Evolutionary conservation across 2,329 filamentous ascomycete genomes (phyloP).

Genomic region (Herpotrichia juniperi): DNA sequence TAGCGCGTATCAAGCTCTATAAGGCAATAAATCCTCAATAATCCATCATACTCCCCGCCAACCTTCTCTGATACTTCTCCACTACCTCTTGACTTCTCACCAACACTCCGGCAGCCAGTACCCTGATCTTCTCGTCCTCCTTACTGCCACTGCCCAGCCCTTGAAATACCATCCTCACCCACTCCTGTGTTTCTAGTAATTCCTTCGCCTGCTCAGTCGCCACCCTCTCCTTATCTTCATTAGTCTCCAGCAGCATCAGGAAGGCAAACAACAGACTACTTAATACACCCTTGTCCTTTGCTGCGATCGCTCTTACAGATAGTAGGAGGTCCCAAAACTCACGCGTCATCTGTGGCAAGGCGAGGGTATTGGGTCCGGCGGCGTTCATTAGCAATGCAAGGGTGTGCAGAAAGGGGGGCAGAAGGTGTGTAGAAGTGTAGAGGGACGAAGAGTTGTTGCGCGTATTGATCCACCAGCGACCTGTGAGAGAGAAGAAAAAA

Average conservation of each 20-base stretch:
- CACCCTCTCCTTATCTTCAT: conserved; percentile 73
- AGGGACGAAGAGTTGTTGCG: conserved; percentile 52
- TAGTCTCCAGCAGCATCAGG: conserved; percentile 81
- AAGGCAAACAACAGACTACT: conserved; percentile 80
- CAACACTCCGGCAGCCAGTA: conserved; percentile 76
- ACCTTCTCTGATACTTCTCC: conserved; percentile 76
- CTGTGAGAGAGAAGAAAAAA: conserved; percentile 88
- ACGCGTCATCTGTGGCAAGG: conserved; percentile 78
- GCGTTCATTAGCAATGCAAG: conserved; percentile 83
- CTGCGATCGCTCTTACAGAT: conserved; percentile 61
- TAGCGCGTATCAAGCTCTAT: too few relatives aligned
- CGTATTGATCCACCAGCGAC: conserved; percentile 73
- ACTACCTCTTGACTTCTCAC: conserved; percentile 81
- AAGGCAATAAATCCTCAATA: too few relatives aligned
- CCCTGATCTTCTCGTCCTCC: conserved; percentile 81
- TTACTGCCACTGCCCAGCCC: conserved; percentile 49
- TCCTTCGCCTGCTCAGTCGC: conserved; percentile 77
- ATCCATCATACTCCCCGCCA: conserved; percentile 72
- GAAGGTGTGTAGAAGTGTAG: conserved; percentile 74
- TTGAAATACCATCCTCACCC: conserved; percentile 80
- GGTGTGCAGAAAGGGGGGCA: conserved; percentile 84
- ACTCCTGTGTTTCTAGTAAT: conserved; percentile 84
- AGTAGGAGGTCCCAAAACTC: conserved; percentile 88
- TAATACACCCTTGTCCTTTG: conserved; percentile 67
- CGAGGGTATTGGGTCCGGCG: conserved; percentile 77